Evolutionary conservation across 164 flowering plant genomes (phyloP).

Genomic region (Liquidambar formosana): DNA sequence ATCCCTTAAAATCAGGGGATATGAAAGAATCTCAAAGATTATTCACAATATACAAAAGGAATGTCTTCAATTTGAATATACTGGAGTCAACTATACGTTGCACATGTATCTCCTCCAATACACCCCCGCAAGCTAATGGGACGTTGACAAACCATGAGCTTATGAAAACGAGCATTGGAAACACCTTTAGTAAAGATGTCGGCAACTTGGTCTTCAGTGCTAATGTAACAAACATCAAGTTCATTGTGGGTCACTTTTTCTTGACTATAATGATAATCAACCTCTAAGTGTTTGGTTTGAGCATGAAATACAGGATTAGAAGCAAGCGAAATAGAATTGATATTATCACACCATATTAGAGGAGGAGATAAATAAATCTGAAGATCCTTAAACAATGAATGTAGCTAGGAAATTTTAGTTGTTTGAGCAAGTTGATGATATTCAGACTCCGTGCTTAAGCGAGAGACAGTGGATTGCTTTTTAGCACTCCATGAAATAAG

Average conservation of each 20-base stretch:
- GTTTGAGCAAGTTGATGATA: no score
- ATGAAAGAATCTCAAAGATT: no score
- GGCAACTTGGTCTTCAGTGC: background rate
- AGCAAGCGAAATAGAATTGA: background rate
- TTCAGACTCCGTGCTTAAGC: no score
- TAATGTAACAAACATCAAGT: background rate
- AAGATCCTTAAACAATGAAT: background rate
- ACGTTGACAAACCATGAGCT: background rate
- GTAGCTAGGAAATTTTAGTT: background rate
- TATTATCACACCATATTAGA: background rate
- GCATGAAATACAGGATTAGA: background rate
- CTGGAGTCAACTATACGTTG: no score
- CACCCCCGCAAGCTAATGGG: background rate
- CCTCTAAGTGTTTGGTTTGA: background rate
- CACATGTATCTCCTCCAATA: no score
- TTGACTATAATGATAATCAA: background rate
- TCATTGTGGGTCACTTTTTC: background rate
- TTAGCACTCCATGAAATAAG: no score
- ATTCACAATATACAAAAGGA: no score
- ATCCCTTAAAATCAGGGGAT: no score
- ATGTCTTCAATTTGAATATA: no score
- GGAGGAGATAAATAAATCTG: background rate
- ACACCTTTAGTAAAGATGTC: background rate
- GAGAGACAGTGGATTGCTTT: no score
- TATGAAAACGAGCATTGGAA: background rate